These are phyloP conservation scores for Mucor plumbeus DNA, from an alignment of 371 early-diverging fungal species.

Conservation along the genomic window DNA sequence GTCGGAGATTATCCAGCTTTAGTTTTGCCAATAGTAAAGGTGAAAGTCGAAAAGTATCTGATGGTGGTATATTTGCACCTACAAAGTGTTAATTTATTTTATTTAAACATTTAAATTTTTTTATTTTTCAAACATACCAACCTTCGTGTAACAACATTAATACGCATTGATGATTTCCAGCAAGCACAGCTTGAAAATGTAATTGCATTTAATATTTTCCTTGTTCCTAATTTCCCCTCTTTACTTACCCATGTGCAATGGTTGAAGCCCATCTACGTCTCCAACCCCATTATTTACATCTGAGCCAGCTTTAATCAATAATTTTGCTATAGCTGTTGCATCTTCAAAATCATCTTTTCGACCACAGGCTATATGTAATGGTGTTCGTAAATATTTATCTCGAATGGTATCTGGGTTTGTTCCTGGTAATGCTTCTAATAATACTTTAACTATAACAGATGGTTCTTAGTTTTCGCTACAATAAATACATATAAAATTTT, in stretches of 20 bases:
- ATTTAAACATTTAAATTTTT: neutral
- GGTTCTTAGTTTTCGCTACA: neutral
- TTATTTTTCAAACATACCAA: constrained; percentile 25
- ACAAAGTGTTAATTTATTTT: neutral
- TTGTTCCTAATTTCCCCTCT: neutral
- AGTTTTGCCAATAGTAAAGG: constrained; percentile 52
- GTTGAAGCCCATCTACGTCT: constrained; percentile 51
- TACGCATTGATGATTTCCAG: constrained; percentile 53
- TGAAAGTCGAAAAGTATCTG: constrained; percentile 54
- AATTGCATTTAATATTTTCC: neutral
- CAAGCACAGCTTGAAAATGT: constrained; percentile 44
- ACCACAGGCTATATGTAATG: constrained; percentile 53
- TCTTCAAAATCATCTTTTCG: constrained; percentile 42
- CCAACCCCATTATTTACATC: constrained; percentile 59
- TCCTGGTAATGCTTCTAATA: constrained; percentile 35
- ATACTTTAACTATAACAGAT: constrained; percentile 31
- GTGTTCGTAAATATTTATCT: constrained; percentile 49
- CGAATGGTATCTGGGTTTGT: constrained; percentile 51
- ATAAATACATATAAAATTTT: neutral
- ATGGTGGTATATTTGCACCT: constrained; percentile 53
- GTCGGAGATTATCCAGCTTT: constrained; percentile 51
- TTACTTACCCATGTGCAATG: constrained; percentile 53
- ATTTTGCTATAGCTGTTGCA: constrained; percentile 42
- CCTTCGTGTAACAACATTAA: constrained; percentile 52
- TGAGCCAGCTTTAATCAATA: constrained; percentile 43